phyloP scores from a whole-genome alignment of 2,329 filamentous ascomycete species.

The Aspergillus clavatus region DNA sequence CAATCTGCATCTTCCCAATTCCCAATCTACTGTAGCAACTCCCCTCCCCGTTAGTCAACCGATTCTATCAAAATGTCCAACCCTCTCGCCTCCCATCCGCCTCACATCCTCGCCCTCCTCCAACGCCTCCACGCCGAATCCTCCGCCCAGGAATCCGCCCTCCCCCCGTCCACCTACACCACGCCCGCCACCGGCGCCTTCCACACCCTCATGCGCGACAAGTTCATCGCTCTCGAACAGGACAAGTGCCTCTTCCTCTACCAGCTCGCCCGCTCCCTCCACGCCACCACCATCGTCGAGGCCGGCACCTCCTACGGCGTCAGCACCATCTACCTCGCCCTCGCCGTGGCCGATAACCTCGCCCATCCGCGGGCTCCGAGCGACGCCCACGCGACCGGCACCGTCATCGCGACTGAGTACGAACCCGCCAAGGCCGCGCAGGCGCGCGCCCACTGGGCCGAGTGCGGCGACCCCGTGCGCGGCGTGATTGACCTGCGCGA shows the following conservation, averaged over 20 bases:
- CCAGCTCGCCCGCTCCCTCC: conserved; percentile 46
- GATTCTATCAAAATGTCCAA: conserved; percentile 7
- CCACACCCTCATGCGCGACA: conserved; percentile 47
- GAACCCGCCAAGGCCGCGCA: conserved; percentile 50
- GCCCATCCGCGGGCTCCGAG: conserved; percentile 2
- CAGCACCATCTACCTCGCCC: conserved; percentile 58
- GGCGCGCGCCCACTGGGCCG: conserved; percentile 52
- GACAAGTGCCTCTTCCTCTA: conserved; percentile 58
- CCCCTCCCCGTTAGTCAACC: too few species aligned
- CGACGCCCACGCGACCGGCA: conserved; percentile 23
- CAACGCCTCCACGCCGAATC: conserved; percentile 29
- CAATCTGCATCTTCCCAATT: neutral
- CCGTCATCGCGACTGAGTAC: conserved; percentile 58
- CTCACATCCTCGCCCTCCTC: conserved; percentile 23
- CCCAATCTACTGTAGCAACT: too few species aligned
- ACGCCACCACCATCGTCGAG: conserved; percentile 53
- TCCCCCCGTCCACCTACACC: conserved; percentile 18
- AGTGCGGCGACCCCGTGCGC: conserved; percentile 47
- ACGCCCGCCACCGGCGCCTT: conserved; percentile 9
- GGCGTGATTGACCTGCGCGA: conserved; percentile 53
- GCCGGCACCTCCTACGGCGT: conserved; percentile 60
- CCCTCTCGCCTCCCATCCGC: conserved; percentile 7
- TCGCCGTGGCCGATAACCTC: conserved; percentile 51
- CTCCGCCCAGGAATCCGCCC: conserved; percentile 28
- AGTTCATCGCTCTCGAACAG: conserved; percentile 56